phyloP scores from a whole-genome alignment of 345 rosid species.

The Ceriops zippeliana region DNA sequence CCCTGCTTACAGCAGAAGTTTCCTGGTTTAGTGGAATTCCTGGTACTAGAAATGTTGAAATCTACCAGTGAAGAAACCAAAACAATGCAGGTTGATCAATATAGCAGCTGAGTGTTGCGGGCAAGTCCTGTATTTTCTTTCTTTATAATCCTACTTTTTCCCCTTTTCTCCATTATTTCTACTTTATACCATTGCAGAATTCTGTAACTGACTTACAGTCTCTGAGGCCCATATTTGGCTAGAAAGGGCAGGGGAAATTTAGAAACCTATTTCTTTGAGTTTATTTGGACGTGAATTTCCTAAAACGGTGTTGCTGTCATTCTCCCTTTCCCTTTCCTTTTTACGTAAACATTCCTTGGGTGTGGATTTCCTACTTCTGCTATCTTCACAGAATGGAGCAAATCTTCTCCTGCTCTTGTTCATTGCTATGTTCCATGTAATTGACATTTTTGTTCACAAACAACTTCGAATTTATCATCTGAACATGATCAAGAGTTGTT shows the following conservation, averaged over 20 bases:
- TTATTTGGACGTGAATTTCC: too few species aligned
- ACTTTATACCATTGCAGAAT: background rate
- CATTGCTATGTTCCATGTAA: background rate
- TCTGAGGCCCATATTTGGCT: too few species aligned
- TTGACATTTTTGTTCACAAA: slow-evolving; percentile 41
- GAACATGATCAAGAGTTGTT: slow-evolving; percentile 61
- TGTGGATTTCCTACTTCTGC: background rate
- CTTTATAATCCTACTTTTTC: background rate
- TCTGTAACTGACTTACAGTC: too few species aligned
- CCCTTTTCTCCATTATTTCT: background rate
- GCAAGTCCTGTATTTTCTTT: slow-evolving; percentile 31
- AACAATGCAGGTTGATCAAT: slow-evolving; percentile 62
- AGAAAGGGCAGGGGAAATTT: too few species aligned
- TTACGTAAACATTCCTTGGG: background rate
- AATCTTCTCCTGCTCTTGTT: background rate
- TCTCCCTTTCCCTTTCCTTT: too few species aligned
- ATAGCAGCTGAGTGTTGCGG: slow-evolving; percentile 87
- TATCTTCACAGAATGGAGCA: background rate
- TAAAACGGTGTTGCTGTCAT: too few species aligned
- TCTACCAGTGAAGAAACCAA: slow-evolving; percentile 45
- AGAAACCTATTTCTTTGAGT: too few species aligned
- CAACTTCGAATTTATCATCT: slow-evolving; percentile 60
- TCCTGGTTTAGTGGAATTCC: slow-evolving; percentile 54
- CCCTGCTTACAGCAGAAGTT: slow-evolving; percentile 48
- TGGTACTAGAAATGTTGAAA: slow-evolving; percentile 60